Evolutionary conservation across 768 basidiomycete species (phyloP).

Genomic region (Tylopilus plumbeoviolaceoides): DNA sequence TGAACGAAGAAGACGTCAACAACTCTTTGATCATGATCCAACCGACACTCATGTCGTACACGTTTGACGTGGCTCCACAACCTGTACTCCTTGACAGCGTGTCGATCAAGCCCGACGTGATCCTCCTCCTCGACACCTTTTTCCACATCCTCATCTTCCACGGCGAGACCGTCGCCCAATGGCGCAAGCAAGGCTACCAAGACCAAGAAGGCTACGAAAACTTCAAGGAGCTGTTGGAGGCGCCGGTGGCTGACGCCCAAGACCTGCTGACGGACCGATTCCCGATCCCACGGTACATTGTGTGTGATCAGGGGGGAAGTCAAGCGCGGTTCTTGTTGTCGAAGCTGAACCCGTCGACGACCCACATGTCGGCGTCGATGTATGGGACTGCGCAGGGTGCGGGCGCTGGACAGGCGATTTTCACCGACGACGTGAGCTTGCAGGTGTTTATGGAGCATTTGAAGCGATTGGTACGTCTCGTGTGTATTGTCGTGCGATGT

Average conservation of each 20-base stretch:
- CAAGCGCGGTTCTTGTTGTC: constrained; percentile 97
- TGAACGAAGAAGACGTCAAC: constrained; percentile 98
- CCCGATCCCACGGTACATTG: constrained; percentile 97
- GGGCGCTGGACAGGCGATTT: constrained; percentile 84
- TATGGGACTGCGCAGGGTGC: constrained; percentile 87
- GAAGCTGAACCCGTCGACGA: constrained; percentile 96
- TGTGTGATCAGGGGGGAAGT: constrained; percentile 95
- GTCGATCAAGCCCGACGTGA: constrained; percentile 95
- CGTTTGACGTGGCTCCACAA: constrained; percentile 85
- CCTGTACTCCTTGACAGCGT: constrained; percentile 98
- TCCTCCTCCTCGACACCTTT: constrained; percentile 96
- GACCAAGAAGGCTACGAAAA: constrained; percentile 99
- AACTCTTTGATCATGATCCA: constrained; percentile 99
- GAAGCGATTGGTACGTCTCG: constrained; percentile 68
- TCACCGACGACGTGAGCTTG: constrained; percentile 97
- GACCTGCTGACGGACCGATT: constrained; percentile 93
- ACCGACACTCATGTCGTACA: constrained; percentile 98
- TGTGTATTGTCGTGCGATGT: neutral
- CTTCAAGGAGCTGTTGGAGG: constrained; percentile 88
- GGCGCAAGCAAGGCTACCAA: constrained; percentile 98
- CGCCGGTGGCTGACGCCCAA: constrained; percentile 89
- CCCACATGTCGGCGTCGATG: constrained; percentile 90
- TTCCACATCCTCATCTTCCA: constrained; percentile 99
- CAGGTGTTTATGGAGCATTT: constrained; percentile 98
- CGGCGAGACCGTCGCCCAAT: constrained; percentile 93